phyloP scores from a whole-genome alignment of 1,284 basidiomycete species.

The Marasmius sp. region DNA sequence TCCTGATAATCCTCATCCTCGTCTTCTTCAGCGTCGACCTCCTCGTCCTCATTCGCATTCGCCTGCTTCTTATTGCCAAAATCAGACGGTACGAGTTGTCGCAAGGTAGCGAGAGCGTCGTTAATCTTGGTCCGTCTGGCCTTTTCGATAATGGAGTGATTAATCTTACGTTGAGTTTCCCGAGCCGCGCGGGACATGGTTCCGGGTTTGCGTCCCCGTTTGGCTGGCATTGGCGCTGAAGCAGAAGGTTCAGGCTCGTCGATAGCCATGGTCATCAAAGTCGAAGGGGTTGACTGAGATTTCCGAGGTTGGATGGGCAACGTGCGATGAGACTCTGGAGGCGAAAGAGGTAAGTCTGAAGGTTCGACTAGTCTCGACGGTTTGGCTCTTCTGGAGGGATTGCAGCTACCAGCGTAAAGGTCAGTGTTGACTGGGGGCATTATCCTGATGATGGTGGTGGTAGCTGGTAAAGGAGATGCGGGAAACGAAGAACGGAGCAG shows the following conservation, averaged over 20 bases:
- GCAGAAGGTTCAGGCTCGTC: neutral
- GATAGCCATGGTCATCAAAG: constrained; percentile 20
- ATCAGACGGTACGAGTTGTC: constrained; percentile 60
- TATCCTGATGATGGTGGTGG: neutral
- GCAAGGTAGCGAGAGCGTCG: constrained; percentile 68
- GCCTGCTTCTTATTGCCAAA: constrained; percentile 36
- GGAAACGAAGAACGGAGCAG: neutral
- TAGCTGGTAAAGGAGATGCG: neutral
- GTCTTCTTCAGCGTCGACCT: constrained; percentile 25
- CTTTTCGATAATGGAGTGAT: constrained; percentile 84
- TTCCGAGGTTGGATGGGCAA: constrained; percentile 13
- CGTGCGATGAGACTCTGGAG: constrained; percentile 8
- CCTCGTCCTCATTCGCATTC: constrained; percentile 24
- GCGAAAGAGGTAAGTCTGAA: constrained; percentile 12
- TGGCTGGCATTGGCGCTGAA: constrained; percentile 29
- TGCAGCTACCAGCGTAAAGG: constrained; percentile 50
- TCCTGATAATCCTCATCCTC: constrained; percentile 25
- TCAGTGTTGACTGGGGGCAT: neutral
- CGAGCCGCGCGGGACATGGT: constrained; percentile 67
- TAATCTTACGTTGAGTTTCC: constrained; percentile 76
- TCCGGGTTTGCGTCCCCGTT: constrained; percentile 70
- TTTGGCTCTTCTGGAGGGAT: constrained; percentile 37
- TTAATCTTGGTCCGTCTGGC: constrained; percentile 82
- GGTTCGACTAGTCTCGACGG: constrained; percentile 11
- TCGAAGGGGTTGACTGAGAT: constrained; percentile 19